These are phyloP conservation scores for Aspergillus biplanus DNA, from an alignment of 495 filamentous ascomycete genomes.

Conservation along the genomic window DNA sequence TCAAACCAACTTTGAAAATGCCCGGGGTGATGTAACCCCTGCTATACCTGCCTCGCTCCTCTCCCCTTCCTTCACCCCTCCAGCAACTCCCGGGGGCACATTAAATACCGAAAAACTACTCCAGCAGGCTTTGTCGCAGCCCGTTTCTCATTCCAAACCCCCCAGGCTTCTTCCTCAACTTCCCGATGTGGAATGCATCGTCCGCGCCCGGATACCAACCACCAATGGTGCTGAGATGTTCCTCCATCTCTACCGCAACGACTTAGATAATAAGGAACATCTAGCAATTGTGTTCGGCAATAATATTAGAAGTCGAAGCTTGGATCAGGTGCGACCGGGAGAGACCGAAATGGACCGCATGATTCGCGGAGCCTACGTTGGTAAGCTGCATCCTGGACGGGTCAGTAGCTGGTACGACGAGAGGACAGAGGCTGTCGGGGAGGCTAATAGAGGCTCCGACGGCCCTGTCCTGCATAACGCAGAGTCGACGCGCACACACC, in stretches of 20 bases:
- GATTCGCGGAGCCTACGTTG: constrained; percentile 90
- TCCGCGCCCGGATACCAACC: constrained; percentile 83
- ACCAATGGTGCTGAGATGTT: constrained; percentile 95
- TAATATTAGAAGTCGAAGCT: constrained; percentile 74
- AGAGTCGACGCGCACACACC: constrained; percentile 18
- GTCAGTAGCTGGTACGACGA: constrained; percentile 65
- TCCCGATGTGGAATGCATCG: constrained; percentile 78
- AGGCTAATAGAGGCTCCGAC: not conserved
- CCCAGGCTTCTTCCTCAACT: constrained; percentile 70
- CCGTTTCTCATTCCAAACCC: constrained; percentile 47
- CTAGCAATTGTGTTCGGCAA: constrained; percentile 96
- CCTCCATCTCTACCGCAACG: constrained; percentile 91
- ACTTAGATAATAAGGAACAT: constrained; percentile 92
- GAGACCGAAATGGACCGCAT: constrained; percentile 97
- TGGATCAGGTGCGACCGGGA: constrained; percentile 79
- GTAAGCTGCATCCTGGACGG: constrained; percentile 83
- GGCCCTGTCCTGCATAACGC: constrained; percentile 14
- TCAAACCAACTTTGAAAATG: constrained; percentile 27
- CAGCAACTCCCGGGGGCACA: constrained; percentile 69
- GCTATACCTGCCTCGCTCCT: constrained; percentile 59
- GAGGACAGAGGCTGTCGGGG: constrained; percentile 15
- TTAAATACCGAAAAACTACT: constrained; percentile 51
- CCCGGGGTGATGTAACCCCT: constrained; percentile 37
- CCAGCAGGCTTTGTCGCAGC: constrained; percentile 34
- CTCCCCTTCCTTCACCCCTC: constrained; percentile 80